phyloP scores from a whole-genome alignment of 139 green algal genomes.

The Tetradesmus obliquus region DNA sequence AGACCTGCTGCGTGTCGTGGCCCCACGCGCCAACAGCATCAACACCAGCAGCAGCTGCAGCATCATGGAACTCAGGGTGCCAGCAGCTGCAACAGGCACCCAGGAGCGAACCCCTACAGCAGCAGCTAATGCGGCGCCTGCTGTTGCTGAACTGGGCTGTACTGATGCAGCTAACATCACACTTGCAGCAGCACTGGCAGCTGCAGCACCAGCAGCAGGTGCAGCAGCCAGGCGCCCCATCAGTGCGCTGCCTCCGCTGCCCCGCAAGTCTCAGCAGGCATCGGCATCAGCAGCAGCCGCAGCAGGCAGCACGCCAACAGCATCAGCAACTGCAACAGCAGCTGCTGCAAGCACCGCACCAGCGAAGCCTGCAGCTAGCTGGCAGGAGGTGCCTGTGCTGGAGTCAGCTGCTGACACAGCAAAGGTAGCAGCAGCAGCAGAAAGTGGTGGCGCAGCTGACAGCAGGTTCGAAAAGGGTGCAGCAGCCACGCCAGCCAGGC shows the following conservation, averaged over 20 bases:
- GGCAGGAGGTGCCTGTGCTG: slow-evolving; percentile 11
- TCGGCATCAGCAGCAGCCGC: not conserved
- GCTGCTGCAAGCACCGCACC: too few species aligned
- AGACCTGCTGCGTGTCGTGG: not conserved
- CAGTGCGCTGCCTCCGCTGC: not conserved
- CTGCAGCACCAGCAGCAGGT: not conserved
- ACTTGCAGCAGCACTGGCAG: not conserved
- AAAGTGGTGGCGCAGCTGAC: not conserved
- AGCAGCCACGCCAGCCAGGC: not conserved
- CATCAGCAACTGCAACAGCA: not conserved
- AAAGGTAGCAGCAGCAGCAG: not conserved
- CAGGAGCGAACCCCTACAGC: not conserved
- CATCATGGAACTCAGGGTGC: not conserved
- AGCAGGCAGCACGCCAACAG: not conserved
- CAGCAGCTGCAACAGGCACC: not conserved
- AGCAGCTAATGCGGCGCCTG: not conserved
- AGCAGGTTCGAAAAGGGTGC: not conserved
- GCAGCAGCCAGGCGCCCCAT: not conserved
- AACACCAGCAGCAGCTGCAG: not conserved
- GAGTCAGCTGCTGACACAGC: not conserved
- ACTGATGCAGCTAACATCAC: not conserved
- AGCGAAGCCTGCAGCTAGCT: not conserved
- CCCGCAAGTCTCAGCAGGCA: not conserved
- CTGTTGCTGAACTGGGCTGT: not conserved
- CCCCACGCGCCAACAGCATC: not conserved